Evolutionary conservation across 805 yeast species (phyloP).

Genomic region (Saturnispora galanensis): DNA sequence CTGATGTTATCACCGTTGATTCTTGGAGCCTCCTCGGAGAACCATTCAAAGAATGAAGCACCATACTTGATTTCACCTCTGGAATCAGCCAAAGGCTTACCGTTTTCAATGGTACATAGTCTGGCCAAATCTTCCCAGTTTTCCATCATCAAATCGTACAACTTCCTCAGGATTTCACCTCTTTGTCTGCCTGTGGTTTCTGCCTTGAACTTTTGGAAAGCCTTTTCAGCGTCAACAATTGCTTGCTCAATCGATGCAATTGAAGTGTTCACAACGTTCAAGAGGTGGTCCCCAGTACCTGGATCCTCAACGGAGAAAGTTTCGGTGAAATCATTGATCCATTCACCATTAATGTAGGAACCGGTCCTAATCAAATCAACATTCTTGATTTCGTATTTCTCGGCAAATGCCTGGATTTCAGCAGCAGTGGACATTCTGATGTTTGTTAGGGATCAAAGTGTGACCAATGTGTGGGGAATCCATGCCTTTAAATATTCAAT

Average conservation of each 20-base stretch:
- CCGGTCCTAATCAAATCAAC: slow-evolving; percentile 56
- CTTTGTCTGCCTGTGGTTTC: slow-evolving; percentile 36
- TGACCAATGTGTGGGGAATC: too few species aligned
- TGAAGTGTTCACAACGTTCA: slow-evolving; percentile 41
- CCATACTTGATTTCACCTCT: slow-evolving; percentile 50
- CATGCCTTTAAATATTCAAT: not conserved
- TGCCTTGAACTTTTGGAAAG: slow-evolving; percentile 41
- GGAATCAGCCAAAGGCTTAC: slow-evolving; percentile 49
- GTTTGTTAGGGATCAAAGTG: too few species aligned
- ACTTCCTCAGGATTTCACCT: slow-evolving; percentile 35
- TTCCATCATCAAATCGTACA: slow-evolving; percentile 40
- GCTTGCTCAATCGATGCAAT: slow-evolving; percentile 48
- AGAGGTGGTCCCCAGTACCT: slow-evolving; percentile 41
- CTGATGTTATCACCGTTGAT: slow-evolving; percentile 49
- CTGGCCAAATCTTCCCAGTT: slow-evolving; percentile 42
- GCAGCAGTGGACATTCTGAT: slow-evolving; percentile 20
- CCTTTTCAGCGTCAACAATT: slow-evolving; percentile 42
- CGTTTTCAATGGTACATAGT: slow-evolving; percentile 50
- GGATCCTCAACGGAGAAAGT: slow-evolving; percentile 55
- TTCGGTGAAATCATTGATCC: slow-evolving; percentile 37
- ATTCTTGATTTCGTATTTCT: slow-evolving; percentile 32
- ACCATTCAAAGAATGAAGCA: slow-evolving; percentile 47
- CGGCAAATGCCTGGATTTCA: slow-evolving; percentile 22
- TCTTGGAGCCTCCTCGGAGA: slow-evolving; percentile 72
- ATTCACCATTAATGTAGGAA: slow-evolving; percentile 79